phyloP scores from a whole-genome alignment of 2,329 filamentous ascomycete genomes.

The Helminthosporium solani region DNA sequence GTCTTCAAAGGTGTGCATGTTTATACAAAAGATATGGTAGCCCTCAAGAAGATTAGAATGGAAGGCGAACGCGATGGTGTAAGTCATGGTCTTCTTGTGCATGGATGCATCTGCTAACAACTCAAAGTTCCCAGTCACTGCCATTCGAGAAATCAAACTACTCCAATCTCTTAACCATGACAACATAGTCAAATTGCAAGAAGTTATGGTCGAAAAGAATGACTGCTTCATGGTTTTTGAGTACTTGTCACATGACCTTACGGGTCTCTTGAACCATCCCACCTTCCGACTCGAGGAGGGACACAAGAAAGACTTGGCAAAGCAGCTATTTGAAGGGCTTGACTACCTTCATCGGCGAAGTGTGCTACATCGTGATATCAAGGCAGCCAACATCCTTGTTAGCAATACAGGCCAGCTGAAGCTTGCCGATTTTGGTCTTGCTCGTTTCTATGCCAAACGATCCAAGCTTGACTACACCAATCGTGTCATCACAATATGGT shows the following conservation, averaged over 20 bases:
- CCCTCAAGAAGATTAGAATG: conserved; percentile 90
- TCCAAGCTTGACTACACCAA: conserved; percentile 95
- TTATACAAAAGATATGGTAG: conserved; percentile 81
- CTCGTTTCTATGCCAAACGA: conserved; percentile 92
- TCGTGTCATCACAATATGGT: conserved; percentile 98
- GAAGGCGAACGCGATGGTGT: conserved; percentile 82
- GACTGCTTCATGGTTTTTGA: conserved; percentile 99
- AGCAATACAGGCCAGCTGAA: conserved; percentile 88
- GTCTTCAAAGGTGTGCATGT: conserved; percentile 93
- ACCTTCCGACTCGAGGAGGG: conserved; percentile 79
- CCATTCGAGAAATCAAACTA: conserved; percentile 86
- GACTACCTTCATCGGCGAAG: conserved; percentile 90
- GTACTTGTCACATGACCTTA: conserved; percentile 94
- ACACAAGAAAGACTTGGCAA: conserved; percentile 90
- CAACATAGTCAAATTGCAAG: conserved; percentile 80
- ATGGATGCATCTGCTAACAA: conserved; percentile 24
- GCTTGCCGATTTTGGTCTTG: conserved; percentile 92
- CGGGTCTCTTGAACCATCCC: conserved; percentile 91
- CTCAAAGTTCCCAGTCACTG: conserved; percentile 74
- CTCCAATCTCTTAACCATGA: conserved; percentile 80
- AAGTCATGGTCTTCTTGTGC: conserved; percentile 24
- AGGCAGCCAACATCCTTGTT: conserved; percentile 95
- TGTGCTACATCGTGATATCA: conserved; percentile 97
- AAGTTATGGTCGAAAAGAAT: conserved; percentile 98
- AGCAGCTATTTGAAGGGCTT: conserved; percentile 89